A percentile compares a stretch with the other conserved stretches of the same genome.
These are phyloP conservation scores for Lecanoromycetidae sp. DNA, from an alignment of 2,329 filamentous ascomycete species.

Conservation along the genomic window DNA sequence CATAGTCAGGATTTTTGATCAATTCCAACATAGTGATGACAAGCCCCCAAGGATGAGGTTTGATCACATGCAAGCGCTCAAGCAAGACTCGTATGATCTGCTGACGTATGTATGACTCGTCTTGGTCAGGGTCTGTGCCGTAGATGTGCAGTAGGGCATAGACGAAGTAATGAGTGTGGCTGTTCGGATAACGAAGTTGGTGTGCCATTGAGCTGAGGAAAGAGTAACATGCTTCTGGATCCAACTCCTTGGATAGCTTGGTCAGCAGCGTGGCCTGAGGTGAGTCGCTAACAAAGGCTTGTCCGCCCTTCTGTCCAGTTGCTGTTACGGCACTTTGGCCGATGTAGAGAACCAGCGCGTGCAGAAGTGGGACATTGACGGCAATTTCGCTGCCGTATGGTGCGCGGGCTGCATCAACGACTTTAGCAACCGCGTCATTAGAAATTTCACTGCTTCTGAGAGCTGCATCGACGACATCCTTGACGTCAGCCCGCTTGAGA, in stretches of 20 bases:
- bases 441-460: conserved; percentile 45
- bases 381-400: conserved; percentile 38
- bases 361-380: conserved; percentile 62
- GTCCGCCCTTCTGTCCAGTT: conserved; percentile 45
- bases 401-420: conserved; percentile 58
- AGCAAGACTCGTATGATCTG: conserved; percentile 81
- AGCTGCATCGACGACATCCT: conserved; percentile 40
- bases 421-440: conserved; percentile 61
- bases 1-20: conserved; percentile 78
- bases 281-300: conserved; percentile 51
- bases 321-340: conserved; percentile 58
- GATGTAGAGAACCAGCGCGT: conserved; percentile 73
- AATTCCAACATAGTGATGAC: conserved; percentile 81
- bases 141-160: conserved; percentile 77
- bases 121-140: conserved; percentile 58
- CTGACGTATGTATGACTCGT: conserved; percentile 73
- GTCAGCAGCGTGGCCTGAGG: conserved; percentile 62
- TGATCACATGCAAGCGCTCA: conserved; percentile 76
- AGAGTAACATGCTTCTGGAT: conserved; percentile 70
- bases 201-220: conserved; percentile 76
- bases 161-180: conserved; percentile 85
- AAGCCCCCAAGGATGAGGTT: conserved; percentile 91
- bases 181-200: conserved; percentile 80
- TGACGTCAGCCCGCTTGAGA: conserved; percentile 40
- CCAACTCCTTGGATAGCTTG: conserved; percentile 61